Percentiles rank a stretch among this genome's conserved stretches.
These are phyloP conservation scores for Wickerhamomyces sydowiorum DNA, from an alignment of 805 yeast species.

Conservation along the genomic window DNA sequence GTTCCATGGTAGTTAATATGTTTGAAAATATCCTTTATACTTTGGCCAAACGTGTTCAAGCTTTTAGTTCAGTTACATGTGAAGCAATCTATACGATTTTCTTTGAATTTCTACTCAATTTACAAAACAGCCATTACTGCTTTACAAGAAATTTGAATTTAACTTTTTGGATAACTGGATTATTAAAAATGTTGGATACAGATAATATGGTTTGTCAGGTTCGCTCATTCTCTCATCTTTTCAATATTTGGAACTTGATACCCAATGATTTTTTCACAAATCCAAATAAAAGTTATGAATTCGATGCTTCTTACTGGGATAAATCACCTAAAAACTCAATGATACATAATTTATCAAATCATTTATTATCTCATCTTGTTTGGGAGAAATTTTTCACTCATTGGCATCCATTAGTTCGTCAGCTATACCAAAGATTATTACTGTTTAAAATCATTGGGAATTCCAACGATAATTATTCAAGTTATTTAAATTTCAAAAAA, in stretches of 20 bases:
- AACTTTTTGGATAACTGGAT: conserved; percentile 70
- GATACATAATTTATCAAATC: conserved; percentile 43
- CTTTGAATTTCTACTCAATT: conserved; percentile 21
- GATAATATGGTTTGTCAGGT: conserved; percentile 58
- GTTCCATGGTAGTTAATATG: conserved; percentile 2
- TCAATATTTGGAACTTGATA: conserved; percentile 68
- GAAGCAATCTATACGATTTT: conserved; percentile 37
- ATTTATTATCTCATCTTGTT: conserved; percentile 43
- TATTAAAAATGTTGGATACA: conserved; percentile 52
- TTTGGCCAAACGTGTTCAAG: conserved; percentile 28
- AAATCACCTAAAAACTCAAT: conserved; percentile 12
- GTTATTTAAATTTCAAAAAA: conserved; percentile 1
- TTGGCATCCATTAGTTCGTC: conserved; percentile 74
- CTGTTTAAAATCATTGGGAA: conserved; percentile 57
- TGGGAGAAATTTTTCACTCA: conserved; percentile 65
- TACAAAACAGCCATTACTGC: conserved; percentile 3
- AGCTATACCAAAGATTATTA: conserved; percentile 59
- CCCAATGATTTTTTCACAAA: conserved; percentile 30
- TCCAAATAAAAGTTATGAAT: background rate
- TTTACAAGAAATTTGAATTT: conserved; percentile 42
- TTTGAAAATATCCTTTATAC: conserved; percentile 28
- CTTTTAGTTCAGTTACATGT: conserved; percentile 33
- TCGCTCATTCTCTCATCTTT: conserved; percentile 59
- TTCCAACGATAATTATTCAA: conserved; percentile 6
- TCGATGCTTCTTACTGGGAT: background rate